Percentiles rank a stretch among this genome's conserved stretches.
These are phyloP conservation scores for Trichoderma brevicompactum DNA, from an alignment of 2,329 filamentous ascomycete genomes.

Conservation along the genomic window DNA sequence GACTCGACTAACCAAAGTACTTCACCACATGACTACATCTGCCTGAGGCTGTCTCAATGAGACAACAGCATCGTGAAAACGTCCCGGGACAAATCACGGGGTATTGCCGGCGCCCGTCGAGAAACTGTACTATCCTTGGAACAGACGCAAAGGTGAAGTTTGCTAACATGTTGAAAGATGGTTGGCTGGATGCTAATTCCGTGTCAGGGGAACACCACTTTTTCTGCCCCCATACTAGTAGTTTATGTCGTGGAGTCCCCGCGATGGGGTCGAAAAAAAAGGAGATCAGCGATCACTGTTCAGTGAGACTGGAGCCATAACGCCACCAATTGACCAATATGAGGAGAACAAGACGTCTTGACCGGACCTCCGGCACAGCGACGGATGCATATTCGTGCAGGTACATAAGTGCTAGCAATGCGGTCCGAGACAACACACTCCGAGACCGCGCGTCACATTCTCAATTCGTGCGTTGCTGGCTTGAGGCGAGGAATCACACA, in stretches of 20 bases:
- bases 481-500: constrained; percentile 2
- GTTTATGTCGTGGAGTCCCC: constrained; percentile 24
- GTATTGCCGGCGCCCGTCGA: neutral
- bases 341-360: constrained; percentile 19
- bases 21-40: constrained; percentile 12
- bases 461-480: neutral
- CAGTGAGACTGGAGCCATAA: constrained; percentile 21
- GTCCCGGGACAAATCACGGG: neutral
- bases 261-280: constrained; percentile 18
- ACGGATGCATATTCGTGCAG: constrained; percentile 1
- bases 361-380: constrained; percentile 26
- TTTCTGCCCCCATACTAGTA: constrained; percentile 20
- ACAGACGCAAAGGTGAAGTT: neutral
- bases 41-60: neutral
- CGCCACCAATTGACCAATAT: constrained; percentile 20
- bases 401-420: constrained; percentile 15
- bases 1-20: constrained; percentile 1
- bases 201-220: constrained; percentile 25
- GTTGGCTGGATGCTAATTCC: constrained; percentile 2
- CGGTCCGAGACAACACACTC: constrained; percentile 15
- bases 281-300: constrained; percentile 9
- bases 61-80: neutral
- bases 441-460: constrained; percentile 12
- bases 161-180: constrained; percentile 1
- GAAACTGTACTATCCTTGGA: neutral